Evolutionary conservation across 2,329 filamentous ascomycete genomes (phyloP).

Genomic region (Coniochaeta sp.): DNA sequence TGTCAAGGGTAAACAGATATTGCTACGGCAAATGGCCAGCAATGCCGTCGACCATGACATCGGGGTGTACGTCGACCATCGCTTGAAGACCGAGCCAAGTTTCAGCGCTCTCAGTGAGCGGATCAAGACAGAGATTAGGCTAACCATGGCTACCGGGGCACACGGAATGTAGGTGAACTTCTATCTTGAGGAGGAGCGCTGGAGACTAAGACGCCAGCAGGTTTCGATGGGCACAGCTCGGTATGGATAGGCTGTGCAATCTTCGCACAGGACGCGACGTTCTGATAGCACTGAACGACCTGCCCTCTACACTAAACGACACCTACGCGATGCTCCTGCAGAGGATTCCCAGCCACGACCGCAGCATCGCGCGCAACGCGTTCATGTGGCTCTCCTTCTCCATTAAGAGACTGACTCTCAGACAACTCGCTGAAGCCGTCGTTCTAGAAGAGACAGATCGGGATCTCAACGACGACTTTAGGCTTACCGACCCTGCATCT

Average conservation of each 20-base stretch:
- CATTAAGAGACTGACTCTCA: constrained; percentile 13
- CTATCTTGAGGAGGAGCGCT: background rate
- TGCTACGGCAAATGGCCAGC: constrained; percentile 10
- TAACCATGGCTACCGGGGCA: constrained; percentile 11
- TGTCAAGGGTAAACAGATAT: constrained; percentile 3
- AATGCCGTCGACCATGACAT: constrained; percentile 15
- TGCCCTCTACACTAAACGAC: constrained; percentile 15
- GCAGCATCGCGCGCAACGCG: constrained; percentile 15
- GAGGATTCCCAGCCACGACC: constrained; percentile 14
- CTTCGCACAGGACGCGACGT: constrained; percentile 15
- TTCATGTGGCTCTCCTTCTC: constrained; percentile 19
- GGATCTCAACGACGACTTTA: constrained; percentile 15
- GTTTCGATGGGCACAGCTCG: constrained; percentile 21
- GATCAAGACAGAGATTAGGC: constrained; percentile 13
- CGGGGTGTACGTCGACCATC: constrained; percentile 13
- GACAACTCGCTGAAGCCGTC: constrained; percentile 18
- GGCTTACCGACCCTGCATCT: constrained; percentile 11
- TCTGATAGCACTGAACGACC: constrained; percentile 9
- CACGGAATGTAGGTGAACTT: constrained; percentile 14
- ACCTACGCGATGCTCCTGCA: constrained; percentile 15
- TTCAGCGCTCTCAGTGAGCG: constrained; percentile 12
- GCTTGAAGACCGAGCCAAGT: constrained; percentile 10
- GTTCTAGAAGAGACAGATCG: constrained; percentile 16
- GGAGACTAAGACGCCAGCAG: constrained; percentile 6
- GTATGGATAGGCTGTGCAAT: constrained; percentile 15